Evolutionary conservation across 1,284 basidiomycete species (phyloP), one percentile per base, ranked within the genome.

Genomic region (Irpex sp.): DNA sequence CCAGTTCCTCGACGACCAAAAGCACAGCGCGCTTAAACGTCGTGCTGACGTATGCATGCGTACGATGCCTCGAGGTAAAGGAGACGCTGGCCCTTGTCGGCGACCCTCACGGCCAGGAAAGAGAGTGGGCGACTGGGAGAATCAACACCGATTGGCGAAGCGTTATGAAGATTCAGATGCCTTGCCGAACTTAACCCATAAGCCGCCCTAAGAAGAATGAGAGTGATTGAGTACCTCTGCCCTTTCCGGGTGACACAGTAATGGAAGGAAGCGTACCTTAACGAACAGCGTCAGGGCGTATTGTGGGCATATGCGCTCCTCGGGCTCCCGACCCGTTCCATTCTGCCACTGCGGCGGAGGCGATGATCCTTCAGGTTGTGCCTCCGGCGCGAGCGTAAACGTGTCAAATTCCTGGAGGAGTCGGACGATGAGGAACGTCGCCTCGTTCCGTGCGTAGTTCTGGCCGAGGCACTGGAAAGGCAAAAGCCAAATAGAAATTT

Each of bases 391-490:
- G 38, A 91, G 74, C 8, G 79, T 77, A 69, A 92, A 85, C 1
- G 77, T 76, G 64, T 85, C 82, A 67, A 86, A 91, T 21, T 79
- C 78, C 68, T 91, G 89, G 57, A 92, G 71, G 31, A 92, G 72
- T 36, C 85, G 79, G 7, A 87, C 83, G 40, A 92, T 79, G 74
- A 90, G 85, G 70, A 84, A 91, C 2, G 86, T 85, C 54, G 86
- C 84, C 71, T 92, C 85, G 70, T 90, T 90, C 65, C 85, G 86
- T 3, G 89, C 89, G 65, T 89, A 89, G 67, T 89, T 86, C 71
- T 90, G 87, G 5, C 89, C 89, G 15, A 91, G 74, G 69, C 89
- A 91, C 88, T 89, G 67, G 13, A 60, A 63, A 52, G 13, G 31
- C 63, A 11, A 57, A 47, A 37, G 11, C 9, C 15, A 13, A 9